Conservation (phyloP, 176 grass and related monocot species). For the Avena insularis region DNA sequence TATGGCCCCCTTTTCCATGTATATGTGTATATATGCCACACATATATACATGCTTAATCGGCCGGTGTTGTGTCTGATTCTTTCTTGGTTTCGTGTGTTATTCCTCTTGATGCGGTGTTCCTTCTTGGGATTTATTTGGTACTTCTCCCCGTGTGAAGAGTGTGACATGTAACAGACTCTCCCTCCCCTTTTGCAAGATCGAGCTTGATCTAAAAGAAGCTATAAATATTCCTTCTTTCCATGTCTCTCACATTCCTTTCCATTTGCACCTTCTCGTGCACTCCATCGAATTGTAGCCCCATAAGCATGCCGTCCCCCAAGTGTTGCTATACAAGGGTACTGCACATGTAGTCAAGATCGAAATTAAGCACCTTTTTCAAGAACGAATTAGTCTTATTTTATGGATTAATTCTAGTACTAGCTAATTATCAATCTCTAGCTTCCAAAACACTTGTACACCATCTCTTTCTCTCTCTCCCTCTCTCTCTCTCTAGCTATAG, state of each 20-base stretch:
- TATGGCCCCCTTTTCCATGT: background rate
- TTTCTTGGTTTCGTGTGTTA: background rate
- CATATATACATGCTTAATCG: background rate
- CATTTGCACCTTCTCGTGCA: constrained; percentile 47
- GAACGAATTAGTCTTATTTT: background rate
- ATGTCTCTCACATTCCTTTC: constrained; percentile 49
- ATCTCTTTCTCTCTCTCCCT: too few species aligned
- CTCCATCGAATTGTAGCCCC: constrained; percentile 47
- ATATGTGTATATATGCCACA: background rate
- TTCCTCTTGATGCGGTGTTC: constrained; percentile 12
- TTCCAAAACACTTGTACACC: background rate
- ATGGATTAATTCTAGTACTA: background rate
- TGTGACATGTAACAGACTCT: constrained; percentile 57
- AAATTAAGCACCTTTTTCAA: constrained; percentile 4
- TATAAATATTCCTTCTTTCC: constrained; percentile 64
- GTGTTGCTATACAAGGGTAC: constrained; percentile 38
- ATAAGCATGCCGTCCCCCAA: constrained; percentile 32
- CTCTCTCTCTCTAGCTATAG: background rate
- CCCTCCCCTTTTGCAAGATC: constrained; percentile 33
- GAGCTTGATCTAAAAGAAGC: constrained; percentile 58
- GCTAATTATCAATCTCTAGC: background rate
- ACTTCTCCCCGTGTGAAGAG: constrained; percentile 37
- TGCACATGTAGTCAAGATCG: constrained; percentile 12
- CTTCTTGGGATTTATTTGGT: constrained; percentile 47
- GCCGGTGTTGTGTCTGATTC: constrained; percentile 7